These are phyloP conservation scores for Thecaphora thlaspeos DNA, from an alignment of 1,284 basidiomycete genomes.

Conservation along the genomic window DNA sequence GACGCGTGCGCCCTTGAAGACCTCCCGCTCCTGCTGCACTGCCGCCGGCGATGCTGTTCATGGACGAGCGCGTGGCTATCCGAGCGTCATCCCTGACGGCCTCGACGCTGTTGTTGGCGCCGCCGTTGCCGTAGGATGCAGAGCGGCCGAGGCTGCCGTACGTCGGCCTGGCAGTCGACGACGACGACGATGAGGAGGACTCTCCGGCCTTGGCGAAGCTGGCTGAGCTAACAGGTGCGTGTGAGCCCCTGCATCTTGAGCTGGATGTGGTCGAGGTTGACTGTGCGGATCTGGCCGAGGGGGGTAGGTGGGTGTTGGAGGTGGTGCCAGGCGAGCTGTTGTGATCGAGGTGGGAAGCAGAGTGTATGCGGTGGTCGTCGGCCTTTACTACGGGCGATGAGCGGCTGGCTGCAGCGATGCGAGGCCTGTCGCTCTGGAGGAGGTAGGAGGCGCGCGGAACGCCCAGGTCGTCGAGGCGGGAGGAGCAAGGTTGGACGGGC, in stretches of 20 bases:
- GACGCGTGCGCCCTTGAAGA: no score
- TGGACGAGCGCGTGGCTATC: not conserved
- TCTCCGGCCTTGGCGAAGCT: not conserved
- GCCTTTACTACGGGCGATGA: constrained; percentile 7
- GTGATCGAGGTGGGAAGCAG: not conserved
- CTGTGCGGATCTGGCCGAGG: not conserved
- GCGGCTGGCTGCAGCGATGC: constrained; percentile 10
- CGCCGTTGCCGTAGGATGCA: not conserved
- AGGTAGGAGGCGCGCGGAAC: constrained; percentile 18
- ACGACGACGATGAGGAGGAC: no score
- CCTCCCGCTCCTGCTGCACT: no score
- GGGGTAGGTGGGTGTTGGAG: not conserved
- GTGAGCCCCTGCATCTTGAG: not conserved
- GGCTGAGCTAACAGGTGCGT: not conserved
- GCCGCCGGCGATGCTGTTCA: not conserved
- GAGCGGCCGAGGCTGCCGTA: not conserved
- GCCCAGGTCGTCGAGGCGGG: constrained; percentile 19
- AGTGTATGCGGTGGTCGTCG: constrained; percentile 6
- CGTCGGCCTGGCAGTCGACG: no score
- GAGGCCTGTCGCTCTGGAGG: constrained; percentile 17
- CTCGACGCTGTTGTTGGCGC: not conserved
- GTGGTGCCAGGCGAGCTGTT: not conserved
- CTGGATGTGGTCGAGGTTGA: no score
- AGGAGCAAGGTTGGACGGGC: not conserved
- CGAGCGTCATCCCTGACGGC: not conserved